A percentile compares a stretch with the other conserved stretches of the same genome.
Evolutionary conservation across 352 stramenopile genomes (phyloP).

Genomic region (Phytophthora crassamura): DNA sequence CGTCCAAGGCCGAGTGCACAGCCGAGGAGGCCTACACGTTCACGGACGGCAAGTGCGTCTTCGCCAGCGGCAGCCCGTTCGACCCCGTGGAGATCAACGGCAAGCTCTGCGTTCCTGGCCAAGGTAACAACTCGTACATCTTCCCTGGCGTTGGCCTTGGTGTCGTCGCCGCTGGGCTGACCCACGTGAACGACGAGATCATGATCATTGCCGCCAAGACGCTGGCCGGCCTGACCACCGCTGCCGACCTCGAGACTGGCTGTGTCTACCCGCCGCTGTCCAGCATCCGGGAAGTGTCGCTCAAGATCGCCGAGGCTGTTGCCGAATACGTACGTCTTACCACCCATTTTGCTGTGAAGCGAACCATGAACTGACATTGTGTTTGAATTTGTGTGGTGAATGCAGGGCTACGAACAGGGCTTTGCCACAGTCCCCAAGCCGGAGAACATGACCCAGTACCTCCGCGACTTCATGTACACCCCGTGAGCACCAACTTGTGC

Average conservation of each 20-base stretch:
- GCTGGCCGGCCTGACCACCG: constrained; percentile 75
- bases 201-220: constrained; percentile 86
- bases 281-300: constrained; percentile 93
- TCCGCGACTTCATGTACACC: constrained; percentile 76
- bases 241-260: constrained; percentile 91
- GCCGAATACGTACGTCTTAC: constrained; percentile 22
- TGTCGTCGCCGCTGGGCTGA: constrained; percentile 85
- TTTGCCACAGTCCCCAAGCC: constrained; percentile 65
- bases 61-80: constrained; percentile 96
- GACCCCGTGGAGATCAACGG: constrained; percentile 93
- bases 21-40: constrained; percentile 97
- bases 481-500: constrained; percentile 41
- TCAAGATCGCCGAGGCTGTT: constrained; percentile 88
- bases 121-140: constrained; percentile 98
- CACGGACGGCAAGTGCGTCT: constrained; percentile 96
- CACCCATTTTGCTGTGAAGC: too few species aligned
- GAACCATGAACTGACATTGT: constrained; percentile 4
- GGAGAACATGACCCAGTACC: constrained; percentile 55
- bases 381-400: not conserved
- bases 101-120: constrained; percentile 82
- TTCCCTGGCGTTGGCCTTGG: constrained; percentile 97
- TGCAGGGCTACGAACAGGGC: constrained; percentile 63
- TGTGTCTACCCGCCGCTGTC: constrained; percentile 95
- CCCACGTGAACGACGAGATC: constrained; percentile 80
- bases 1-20: constrained; percentile 97